These are phyloP conservation scores for Penstemon davidsonii DNA, from an alignment of 257 asterid species.

Conservation along the genomic window DNA sequence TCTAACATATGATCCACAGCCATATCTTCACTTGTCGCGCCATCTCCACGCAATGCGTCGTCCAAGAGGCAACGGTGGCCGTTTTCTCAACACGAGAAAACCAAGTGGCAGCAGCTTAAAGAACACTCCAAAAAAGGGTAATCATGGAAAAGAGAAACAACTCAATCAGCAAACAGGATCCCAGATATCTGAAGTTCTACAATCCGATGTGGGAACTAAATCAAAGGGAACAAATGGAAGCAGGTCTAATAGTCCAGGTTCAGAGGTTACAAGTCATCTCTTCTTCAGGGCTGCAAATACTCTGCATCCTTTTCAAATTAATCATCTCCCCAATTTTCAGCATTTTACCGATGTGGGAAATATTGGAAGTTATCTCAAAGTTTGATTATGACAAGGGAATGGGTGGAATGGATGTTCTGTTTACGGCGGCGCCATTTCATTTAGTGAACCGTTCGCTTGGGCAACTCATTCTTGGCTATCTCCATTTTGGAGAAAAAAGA, in stretches of 20 bases:
- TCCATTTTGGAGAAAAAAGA: slow-evolving; percentile 9
- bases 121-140: slow-evolving; percentile 9
- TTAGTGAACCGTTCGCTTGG: slow-evolving; percentile 33
- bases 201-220: slow-evolving; percentile 41
- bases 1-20: slow-evolving; percentile 39
- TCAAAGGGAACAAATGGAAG: slow-evolving; percentile 27
- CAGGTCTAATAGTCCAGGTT: slow-evolving; percentile 40
- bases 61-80: slow-evolving; percentile 85
- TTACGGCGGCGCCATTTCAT: slow-evolving; percentile 29
- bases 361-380: slow-evolving; percentile 47
- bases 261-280: slow-evolving; percentile 31
- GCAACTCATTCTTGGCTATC: slow-evolving; percentile 85
- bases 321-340: slow-evolving; percentile 36
- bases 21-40: slow-evolving; percentile 79
- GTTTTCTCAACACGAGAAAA: slow-evolving; percentile 70
- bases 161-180: slow-evolving; percentile 32
- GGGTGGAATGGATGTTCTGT: slow-evolving; percentile 26
- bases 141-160: background rate
- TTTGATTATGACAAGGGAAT: slow-evolving; percentile 26
- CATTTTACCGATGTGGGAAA: slow-evolving; percentile 37
- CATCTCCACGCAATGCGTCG: slow-evolving; percentile 94
- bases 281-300: slow-evolving; percentile 7
- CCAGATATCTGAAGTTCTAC: slow-evolving; percentile 47
- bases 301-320: slow-evolving; percentile 40
- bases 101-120: slow-evolving; percentile 20